Conservation (phyloP, 768 basidiomycete species). For the Pleurotus giganteus region DNA sequence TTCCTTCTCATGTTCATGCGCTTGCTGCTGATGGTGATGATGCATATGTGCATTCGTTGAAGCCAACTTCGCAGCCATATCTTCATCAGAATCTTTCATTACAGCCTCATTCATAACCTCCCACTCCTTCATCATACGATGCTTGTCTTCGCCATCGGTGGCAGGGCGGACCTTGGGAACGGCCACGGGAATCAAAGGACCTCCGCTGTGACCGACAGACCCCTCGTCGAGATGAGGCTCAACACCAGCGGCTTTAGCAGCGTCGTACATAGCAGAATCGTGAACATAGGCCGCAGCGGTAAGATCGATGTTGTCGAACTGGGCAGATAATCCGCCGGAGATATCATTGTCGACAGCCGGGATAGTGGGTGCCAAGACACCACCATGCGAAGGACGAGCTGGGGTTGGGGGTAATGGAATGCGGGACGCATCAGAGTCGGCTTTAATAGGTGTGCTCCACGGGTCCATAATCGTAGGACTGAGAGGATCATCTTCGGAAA, state of each 20-base stretch:
- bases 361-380: no score
- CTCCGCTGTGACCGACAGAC: no score
- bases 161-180: no score
- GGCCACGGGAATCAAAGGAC: no score
- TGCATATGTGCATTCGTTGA: not conserved
- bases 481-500: no score
- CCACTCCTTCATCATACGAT: not conserved
- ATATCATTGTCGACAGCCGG: no score
- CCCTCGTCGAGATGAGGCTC: no score
- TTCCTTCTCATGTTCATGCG: not conserved
- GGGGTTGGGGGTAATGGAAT: not conserved
- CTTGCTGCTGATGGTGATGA: not conserved
- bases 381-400: no score
- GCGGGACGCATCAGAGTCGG: slow-evolving; percentile 1
- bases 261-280: not conserved
- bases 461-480: no score
- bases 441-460: not conserved
- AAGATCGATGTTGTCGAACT: no score
- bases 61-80: not conserved
- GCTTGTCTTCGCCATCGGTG: not conserved
- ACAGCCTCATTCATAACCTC: slow-evolving; percentile 7
- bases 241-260: slow-evolving; percentile 1
- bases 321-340: no score
- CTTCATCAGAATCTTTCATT: not conserved
- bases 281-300: not conserved